Conservation (phyloP, 2,329 filamentous ascomycete species). For the Aspergillus niger region DNA sequence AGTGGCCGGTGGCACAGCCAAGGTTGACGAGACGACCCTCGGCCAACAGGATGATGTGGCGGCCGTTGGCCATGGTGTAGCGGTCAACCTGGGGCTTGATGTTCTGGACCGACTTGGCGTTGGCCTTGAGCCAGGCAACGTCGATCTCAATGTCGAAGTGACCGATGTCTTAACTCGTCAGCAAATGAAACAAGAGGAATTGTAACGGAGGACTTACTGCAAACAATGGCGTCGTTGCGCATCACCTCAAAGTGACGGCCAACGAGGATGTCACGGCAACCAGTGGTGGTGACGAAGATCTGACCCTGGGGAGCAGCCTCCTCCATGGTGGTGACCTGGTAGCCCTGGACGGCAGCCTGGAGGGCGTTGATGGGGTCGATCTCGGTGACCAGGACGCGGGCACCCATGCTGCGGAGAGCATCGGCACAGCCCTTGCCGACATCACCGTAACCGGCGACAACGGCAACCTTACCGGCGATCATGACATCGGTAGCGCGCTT, state of each 20-base stretch:
- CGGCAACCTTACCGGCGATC: conserved; percentile 98
- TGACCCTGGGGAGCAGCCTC: conserved; percentile 86
- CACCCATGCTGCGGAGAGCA: conserved; percentile 96
- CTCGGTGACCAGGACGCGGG: conserved; percentile 93
- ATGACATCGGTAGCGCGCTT: conserved; percentile 99
- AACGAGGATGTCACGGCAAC: conserved; percentile 96
- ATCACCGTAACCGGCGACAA: conserved; percentile 97
- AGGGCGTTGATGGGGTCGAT: conserved; percentile 99
- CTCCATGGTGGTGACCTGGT: conserved; percentile 97
- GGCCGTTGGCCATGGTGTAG: conserved; percentile 89
- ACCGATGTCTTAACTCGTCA: conserved; percentile 68
- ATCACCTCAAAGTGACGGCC: conserved; percentile 92
- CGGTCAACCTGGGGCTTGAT: conserved; percentile 99
- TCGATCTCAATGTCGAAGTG: conserved; percentile 99
- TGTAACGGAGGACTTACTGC: conserved; percentile 64
- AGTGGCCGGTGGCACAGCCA: conserved; percentile 98
- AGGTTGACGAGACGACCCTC: conserved; percentile 99
- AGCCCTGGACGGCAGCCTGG: conserved; percentile 96
- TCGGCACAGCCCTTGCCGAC: conserved; percentile 98
- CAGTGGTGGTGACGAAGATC: conserved; percentile 99
- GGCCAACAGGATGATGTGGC: conserved; percentile 96
- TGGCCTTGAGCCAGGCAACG: conserved; percentile 98
- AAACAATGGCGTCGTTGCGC: conserved; percentile 97
- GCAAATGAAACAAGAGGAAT: no score
- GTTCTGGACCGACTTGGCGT: conserved; percentile 89